phyloP scores from a whole-genome alignment of 805 yeast genomes.

The Monosporozyma aquatica region DNA sequence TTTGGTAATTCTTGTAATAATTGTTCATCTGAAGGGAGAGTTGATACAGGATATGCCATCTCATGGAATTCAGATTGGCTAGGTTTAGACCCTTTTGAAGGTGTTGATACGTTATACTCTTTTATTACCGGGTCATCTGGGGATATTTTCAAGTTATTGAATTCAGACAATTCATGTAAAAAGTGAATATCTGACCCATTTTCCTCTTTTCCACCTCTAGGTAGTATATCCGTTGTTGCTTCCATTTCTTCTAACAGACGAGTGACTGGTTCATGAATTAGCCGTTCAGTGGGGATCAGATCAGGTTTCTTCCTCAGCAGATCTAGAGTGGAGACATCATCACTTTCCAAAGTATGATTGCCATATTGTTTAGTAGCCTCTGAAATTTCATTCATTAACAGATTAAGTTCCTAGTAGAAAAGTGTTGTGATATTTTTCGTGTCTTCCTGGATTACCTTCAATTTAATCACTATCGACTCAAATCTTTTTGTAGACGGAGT shows the following conservation, averaged over 20 bases:
- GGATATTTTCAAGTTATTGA: background rate
- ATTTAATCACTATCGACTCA: too few relatives aligned
- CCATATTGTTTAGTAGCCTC: background rate
- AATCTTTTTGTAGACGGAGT: too few relatives aligned
- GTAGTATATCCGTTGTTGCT: too few relatives aligned
- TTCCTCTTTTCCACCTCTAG: too few relatives aligned
- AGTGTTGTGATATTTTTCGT: too few relatives aligned
- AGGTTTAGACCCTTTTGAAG: background rate
- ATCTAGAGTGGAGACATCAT: slow-evolving; percentile 2
- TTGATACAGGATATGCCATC: too few relatives aligned
- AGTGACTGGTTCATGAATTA: background rate
- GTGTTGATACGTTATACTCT: background rate
- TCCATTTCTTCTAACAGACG: too few relatives aligned
- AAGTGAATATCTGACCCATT: background rate
- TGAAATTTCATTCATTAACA: background rate
- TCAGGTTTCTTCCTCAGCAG: background rate
- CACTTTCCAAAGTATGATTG: background rate
- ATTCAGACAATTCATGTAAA: background rate
- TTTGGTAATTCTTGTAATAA: background rate
- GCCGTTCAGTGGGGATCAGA: background rate
- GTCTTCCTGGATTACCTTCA: too few relatives aligned
- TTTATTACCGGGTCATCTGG: background rate
- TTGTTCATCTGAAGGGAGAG: background rate
- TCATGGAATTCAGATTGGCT: too few relatives aligned
- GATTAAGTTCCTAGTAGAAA: background rate